Evolutionary conservation across 352 stramenopile species (phyloP).

Genomic region (Globisporangium emineosum): DNA sequence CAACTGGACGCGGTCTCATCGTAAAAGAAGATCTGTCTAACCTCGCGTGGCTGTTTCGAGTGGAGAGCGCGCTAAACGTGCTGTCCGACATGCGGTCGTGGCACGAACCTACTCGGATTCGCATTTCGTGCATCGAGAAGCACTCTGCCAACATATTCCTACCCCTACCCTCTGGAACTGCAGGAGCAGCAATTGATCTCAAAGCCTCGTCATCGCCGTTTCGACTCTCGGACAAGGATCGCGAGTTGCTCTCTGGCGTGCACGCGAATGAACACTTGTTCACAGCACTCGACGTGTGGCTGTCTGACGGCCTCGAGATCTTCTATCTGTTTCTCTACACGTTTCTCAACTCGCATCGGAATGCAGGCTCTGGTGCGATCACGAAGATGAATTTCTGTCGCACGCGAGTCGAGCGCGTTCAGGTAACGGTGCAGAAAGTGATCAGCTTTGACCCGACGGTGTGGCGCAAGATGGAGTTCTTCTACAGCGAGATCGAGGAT

Average conservation of each 20-base stretch:
- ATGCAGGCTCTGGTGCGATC: conserved; percentile 8
- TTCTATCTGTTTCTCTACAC: conserved; percentile 19
- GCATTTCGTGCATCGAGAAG: conserved; percentile 15
- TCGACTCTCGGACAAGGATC: conserved; percentile 16
- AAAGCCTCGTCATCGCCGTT: not conserved
- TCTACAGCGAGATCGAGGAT: conserved; percentile 18
- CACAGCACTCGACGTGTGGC: conserved; percentile 11
- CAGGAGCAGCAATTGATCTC: not conserved
- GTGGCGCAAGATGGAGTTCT: conserved; percentile 17
- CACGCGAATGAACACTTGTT: conserved; percentile 11
- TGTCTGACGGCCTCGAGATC: conserved; percentile 16
- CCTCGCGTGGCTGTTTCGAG: conserved; percentile 9
- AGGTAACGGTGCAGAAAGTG: conserved; percentile 12
- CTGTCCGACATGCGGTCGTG: conserved; percentile 17
- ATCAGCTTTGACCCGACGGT: conserved; percentile 10
- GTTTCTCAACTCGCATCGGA: conserved; percentile 19
- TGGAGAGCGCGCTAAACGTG: conserved; percentile 18
- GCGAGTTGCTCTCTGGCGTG: conserved; percentile 12
- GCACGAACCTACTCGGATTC: conserved; percentile 16
- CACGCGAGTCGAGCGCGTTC: conserved; percentile 14
- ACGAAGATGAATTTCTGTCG: conserved; percentile 18
- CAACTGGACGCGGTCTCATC: not conserved
- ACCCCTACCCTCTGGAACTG: not conserved
- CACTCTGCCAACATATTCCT: conserved; percentile 9
- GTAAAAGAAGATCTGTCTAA: not conserved